Evolutionary conservation across 2,329 filamentous ascomycete genomes (phyloP), one percentile per base, ranked within the genome.

Genomic region (Metarhizium brunneum): DNA sequence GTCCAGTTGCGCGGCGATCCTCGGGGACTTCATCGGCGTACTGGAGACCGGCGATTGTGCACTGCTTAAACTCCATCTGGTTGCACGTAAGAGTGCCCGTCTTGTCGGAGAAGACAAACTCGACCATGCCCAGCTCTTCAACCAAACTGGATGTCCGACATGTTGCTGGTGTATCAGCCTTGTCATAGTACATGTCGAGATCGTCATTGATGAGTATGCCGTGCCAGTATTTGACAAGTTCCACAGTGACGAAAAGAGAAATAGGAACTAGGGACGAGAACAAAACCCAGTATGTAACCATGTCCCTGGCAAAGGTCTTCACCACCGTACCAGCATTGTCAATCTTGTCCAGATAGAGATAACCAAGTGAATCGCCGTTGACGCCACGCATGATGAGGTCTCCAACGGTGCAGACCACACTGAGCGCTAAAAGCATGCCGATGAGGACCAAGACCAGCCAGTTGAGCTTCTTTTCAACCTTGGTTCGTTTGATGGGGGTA

Each of bases 41-140:
- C 72, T 96, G 92, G 54, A 97, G 86, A 30, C 94, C 94, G 30
- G 84, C 90, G 66, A 99, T 97, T 0, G 88, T 88, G 65, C 89
- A 95, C 71, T 97, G 91, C 68, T 91, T 91, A 71, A 97, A 99
- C 70, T 97, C 92, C 94, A 99, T 97, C 80, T 90, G 86, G 68
- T 97, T 97, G 73, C 92, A 95, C n/a, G 92, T 97, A 65, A 97
- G 76, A 4, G 92, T 97, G 47, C 92, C 92, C 1, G 92, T 97
- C 76, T 97, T 97, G 76, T 97, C 92, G 0, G 91, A 96, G 70
- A 99, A 99, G 60, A 99, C 94, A 66, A 95, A 99, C 67, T 97
- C 94, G 48, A 99, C 95, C 81, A 97, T 96, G 55, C 94, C 94
- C 48, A 99, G 75, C 67, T 99, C 95, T 73, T 99, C 94, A 11